A percentile compares a stretch with the other conserved stretches of the same genome.
Evolutionary conservation across 73 alveolate genomes (phyloP).

Genomic region (Tetrahymena elliotti): DNA sequence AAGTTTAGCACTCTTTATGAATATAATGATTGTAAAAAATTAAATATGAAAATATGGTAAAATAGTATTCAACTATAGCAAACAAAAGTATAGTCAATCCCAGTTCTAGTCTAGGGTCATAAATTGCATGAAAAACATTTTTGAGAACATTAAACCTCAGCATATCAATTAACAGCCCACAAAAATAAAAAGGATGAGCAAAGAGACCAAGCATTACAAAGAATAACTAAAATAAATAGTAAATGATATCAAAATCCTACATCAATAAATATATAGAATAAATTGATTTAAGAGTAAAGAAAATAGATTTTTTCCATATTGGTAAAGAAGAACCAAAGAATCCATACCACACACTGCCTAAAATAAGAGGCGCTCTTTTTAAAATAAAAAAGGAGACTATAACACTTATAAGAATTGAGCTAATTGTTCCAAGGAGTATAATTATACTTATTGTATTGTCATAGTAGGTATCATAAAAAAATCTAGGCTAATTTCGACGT

Average conservation of each 20-base stretch:
- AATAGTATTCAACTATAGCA: slow-evolving; percentile 52
- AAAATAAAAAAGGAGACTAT: neutral
- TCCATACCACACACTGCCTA: neutral
- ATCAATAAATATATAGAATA: neutral
- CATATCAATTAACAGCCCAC: slow-evolving; percentile 55
- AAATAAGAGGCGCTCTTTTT: slow-evolving; percentile 4
- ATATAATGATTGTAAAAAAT: slow-evolving; percentile 40
- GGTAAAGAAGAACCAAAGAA: neutral
- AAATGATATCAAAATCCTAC: slow-evolving; percentile 30
- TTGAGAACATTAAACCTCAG: slow-evolving; percentile 51
- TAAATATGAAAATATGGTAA: slow-evolving; percentile 42
- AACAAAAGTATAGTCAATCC: slow-evolving; percentile 52
- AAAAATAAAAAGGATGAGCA: slow-evolving; percentile 51
- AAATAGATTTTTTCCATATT: neutral
- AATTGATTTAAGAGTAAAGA: neutral
- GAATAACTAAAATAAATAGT: slow-evolving; percentile 46
- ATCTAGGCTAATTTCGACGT: neutral
- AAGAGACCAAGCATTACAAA: slow-evolving; percentile 50
- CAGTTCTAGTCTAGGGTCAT: slow-evolving; percentile 56
- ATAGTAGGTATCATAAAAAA: neutral
- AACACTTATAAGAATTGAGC: neutral
- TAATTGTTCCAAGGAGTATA: neutral
- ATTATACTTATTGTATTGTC: neutral
- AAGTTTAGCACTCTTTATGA: slow-evolving; percentile 37
- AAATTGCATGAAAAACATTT: slow-evolving; percentile 56